A percentile compares a stretch with the other conserved stretches of the same genome.
Evolutionary conservation across 2,329 filamentous ascomycete species (phyloP).

Genomic region (Cladosporium sp.): DNA sequence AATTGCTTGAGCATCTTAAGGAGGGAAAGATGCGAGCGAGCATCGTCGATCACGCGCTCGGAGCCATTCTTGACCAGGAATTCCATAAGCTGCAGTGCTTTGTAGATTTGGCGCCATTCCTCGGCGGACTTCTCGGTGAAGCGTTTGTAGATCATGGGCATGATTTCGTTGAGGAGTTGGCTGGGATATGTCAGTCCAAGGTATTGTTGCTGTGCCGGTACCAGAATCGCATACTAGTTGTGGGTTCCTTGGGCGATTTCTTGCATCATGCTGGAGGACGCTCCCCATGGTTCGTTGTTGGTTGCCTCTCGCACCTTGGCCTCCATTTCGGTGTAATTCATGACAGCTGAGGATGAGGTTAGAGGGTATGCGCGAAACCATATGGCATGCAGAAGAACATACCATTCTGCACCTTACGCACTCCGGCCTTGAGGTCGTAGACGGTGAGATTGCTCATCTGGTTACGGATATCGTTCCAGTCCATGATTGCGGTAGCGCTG

Average conservation of each 20-base stretch:
- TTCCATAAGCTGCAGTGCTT: conserved; percentile 88
- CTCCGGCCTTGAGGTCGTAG: conserved; percentile 92
- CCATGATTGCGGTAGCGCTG: conserved; percentile 56
- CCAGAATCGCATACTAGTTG: conserved; percentile 97
- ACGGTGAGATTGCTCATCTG: conserved; percentile 87
- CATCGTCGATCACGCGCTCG: conserved; percentile 94
- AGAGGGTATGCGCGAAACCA: conserved; percentile 4
- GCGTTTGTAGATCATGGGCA: conserved; percentile 99
- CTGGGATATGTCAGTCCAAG: conserved; percentile 49
- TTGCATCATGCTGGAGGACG: conserved; percentile 80
- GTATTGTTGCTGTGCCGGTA: too few species aligned
- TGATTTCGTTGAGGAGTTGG: conserved; percentile 96
- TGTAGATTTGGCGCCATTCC: conserved; percentile 99
- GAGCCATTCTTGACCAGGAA: conserved; percentile 98
- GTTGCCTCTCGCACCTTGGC: conserved; percentile 86
- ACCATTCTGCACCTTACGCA: conserved; percentile 98
- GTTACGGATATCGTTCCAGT: conserved; percentile 78
- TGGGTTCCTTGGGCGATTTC: conserved; percentile 97
- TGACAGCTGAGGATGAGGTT: conserved; percentile 62
- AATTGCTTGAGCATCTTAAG: conserved; percentile 98
- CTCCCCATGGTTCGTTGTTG: conserved; percentile 98
- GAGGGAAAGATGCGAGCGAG: conserved; percentile 86
- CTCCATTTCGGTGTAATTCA: conserved; percentile 98
- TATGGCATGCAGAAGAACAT: conserved; percentile 30
- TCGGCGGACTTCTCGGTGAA: conserved; percentile 98